Percentiles rank a stretch among this genome's conserved stretches.
phyloP scores from a whole-genome alignment of 768 basidiomycete genomes.

The Calocybe indica region DNA sequence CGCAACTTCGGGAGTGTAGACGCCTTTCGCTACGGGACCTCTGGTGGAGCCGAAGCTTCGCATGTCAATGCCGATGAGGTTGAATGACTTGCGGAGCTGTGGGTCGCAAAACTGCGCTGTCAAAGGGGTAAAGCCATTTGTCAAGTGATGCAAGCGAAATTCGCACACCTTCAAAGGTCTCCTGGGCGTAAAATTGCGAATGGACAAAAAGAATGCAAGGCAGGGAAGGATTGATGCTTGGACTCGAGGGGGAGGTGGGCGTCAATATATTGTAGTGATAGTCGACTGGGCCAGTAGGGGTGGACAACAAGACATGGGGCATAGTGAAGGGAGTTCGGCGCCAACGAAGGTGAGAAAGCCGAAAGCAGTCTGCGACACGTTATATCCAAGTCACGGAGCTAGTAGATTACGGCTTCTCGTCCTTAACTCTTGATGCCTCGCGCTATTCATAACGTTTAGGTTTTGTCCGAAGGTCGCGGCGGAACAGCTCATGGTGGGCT shows the following conservation, averaged over 20 bases:
- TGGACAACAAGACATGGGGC: slow-evolving; percentile 10
- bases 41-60: slow-evolving; percentile 17
- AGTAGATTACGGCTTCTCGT: too few relatives aligned
- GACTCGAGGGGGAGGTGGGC: slow-evolving; percentile 11
- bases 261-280: slow-evolving; percentile 14
- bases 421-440: too few relatives aligned
- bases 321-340: slow-evolving; percentile 1
- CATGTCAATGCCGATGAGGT: slow-evolving; percentile 22
- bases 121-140: background rate
- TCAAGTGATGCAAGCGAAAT: background rate
- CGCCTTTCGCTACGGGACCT: slow-evolving; percentile 11
- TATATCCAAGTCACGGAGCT: too few relatives aligned
- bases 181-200: slow-evolving; percentile 13
- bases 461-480: too few relatives aligned
- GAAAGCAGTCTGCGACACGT: too few relatives aligned
- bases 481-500: too few relatives aligned
- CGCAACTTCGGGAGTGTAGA: slow-evolving; percentile 16
- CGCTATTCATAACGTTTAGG: too few relatives aligned
- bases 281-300: slow-evolving; percentile 12
- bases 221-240: slow-evolving; percentile 10
- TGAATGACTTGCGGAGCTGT: slow-evolving; percentile 17
- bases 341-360: too few relatives aligned
- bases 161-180: slow-evolving; percentile 14
- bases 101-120: slow-evolving; percentile 20
- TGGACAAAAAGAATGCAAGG: slow-evolving; percentile 17